Evolutionary conservation across 148 eudicot genomes (phyloP).

Genomic region (Chenopodium album): DNA sequence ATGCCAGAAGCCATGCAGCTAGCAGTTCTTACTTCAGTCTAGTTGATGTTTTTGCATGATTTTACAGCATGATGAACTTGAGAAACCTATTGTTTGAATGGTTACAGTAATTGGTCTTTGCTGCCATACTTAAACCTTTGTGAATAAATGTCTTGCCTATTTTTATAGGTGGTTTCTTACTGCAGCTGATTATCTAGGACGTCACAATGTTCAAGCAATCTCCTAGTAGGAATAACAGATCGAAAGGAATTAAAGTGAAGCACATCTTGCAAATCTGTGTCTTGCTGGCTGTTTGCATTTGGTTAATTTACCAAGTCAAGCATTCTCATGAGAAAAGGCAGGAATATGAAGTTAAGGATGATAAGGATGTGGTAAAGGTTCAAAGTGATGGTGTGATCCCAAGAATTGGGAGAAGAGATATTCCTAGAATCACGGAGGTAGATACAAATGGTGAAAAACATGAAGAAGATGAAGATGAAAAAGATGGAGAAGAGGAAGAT

Average conservation of each 20-base stretch:
- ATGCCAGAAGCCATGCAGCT: background rate
- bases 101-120: background rate
- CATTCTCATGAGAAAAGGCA: slow-evolving; percentile 80
- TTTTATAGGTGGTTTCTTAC: slow-evolving; percentile 17
- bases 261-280: slow-evolving; percentile 70
- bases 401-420: slow-evolving; percentile 71
- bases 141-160: background rate
- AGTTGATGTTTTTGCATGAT: background rate
- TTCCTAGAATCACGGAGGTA: slow-evolving; percentile 37
- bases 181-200: slow-evolving; percentile 10
- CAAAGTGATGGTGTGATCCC: slow-evolving; percentile 28
- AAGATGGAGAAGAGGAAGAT: slow-evolving; percentile 48
- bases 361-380: slow-evolving; percentile 25
- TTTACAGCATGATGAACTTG: background rate
- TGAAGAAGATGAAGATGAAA: slow-evolving; percentile 59
- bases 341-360: slow-evolving; percentile 55
- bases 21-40: background rate
- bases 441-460: slow-evolving; percentile 34
- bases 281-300: slow-evolving; percentile 75
- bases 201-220: slow-evolving; percentile 64
- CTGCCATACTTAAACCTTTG: background rate
- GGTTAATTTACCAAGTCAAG: slow-evolving; percentile 92
- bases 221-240: slow-evolving; percentile 68
- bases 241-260: slow-evolving; percentile 68
- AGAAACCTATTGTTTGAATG: background rate